A percentile compares a stretch with the other conserved stretches of the same genome.
Conservation (phyloP, 1,284 basidiomycete genomes). For the Taiwanofungus camphoratus region DNA sequence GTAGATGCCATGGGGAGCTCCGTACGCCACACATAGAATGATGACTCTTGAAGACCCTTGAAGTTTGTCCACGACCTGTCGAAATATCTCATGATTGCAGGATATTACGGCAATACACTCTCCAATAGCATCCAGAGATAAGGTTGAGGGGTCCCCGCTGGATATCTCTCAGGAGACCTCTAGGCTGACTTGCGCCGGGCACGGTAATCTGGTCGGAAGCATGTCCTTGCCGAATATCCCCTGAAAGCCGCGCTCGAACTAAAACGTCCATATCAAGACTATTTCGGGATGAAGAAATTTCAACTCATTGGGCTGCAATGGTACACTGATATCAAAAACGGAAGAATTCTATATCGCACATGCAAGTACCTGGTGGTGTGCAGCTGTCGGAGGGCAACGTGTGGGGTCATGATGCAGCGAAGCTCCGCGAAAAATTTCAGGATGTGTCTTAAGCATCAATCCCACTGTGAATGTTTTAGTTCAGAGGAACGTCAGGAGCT, state of each 20-base stretch:
- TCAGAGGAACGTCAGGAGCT: conserved; percentile 7
- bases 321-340: neutral
- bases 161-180: neutral
- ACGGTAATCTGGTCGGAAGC: neutral
- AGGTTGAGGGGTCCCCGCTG: neutral
- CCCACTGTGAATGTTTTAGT: conserved; percentile 22
- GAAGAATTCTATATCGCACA: neutral
- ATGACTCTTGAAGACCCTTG: too few relatives aligned
- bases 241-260: neutral
- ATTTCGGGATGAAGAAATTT: neutral
- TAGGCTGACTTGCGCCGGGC: neutral
- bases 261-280: neutral
- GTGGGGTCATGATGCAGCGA: conserved; percentile 13
- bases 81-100: too few relatives aligned
- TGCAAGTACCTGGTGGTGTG: conserved; percentile 3
- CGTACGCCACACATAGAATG: too few relatives aligned
- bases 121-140: too few relatives aligned
- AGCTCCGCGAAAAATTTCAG: neutral
- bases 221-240: neutral
- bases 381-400: conserved; percentile 9
- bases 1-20: too few relatives aligned
- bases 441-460: conserved; percentile 14
- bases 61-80: too few relatives aligned
- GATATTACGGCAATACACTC: too few relatives aligned
- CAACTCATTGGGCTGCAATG: neutral